Conservation (phyloP, 495 filamentous ascomycete genomes). For the Podospora comata region DNA sequence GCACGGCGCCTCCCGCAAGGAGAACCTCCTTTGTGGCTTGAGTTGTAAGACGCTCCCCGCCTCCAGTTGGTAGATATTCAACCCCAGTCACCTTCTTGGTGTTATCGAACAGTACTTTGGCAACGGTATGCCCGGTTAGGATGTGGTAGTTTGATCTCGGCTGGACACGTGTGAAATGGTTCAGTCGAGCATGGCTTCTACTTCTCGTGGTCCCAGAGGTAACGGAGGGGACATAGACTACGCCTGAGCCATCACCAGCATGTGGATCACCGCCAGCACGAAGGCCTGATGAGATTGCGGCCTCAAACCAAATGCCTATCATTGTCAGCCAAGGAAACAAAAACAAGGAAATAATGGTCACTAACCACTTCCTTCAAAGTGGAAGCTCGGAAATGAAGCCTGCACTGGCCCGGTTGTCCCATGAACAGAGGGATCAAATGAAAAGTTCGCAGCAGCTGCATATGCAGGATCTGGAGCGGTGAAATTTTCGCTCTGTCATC, state of each 20-base stretch:
- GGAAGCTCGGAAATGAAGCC: slow-evolving; percentile 41
- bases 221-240: slow-evolving; percentile 38
- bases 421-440: slow-evolving; percentile 40
- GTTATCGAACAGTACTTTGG: slow-evolving; percentile 43
- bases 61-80: slow-evolving; percentile 26
- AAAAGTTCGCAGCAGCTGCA: slow-evolving; percentile 34
- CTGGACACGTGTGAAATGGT: slow-evolving; percentile 38
- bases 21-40: slow-evolving; percentile 52
- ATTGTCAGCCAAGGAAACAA: background rate
- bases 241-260: slow-evolving; percentile 26
- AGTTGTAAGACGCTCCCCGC: slow-evolving; percentile 20
- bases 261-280: slow-evolving; percentile 36
- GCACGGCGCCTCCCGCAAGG: slow-evolving; percentile 53
- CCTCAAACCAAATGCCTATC: slow-evolving; percentile 27
- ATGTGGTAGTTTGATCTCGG: slow-evolving; percentile 46
- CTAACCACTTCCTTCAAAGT: slow-evolving; percentile 35
- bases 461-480: slow-evolving; percentile 23
- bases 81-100: slow-evolving; percentile 33
- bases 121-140: slow-evolving; percentile 41
- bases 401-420: slow-evolving; percentile 41
- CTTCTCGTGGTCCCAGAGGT: slow-evolving; percentile 41
- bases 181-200: slow-evolving; percentile 36
- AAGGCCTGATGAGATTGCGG: slow-evolving; percentile 30
- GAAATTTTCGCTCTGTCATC: slow-evolving; percentile 30
- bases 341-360: background rate